phyloP scores from a whole-genome alignment of 2,329 filamentous ascomycete genomes.

The Emydomyces testavorans region DNA sequence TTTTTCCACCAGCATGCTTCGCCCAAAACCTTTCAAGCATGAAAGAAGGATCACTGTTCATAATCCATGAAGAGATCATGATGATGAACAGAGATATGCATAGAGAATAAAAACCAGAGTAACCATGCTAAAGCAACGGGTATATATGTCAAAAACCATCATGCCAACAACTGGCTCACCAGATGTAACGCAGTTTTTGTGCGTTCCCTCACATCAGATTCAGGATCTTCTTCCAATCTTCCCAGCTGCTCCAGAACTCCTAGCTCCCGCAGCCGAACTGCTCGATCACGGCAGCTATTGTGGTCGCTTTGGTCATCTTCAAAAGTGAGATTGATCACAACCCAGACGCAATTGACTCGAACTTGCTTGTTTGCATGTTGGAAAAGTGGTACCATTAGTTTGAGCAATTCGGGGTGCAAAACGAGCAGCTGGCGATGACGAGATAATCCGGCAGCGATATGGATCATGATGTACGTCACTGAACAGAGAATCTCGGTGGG shows the following conservation, averaged over 20 bases:
- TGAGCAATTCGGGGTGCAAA: conserved; percentile 63
- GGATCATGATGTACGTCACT: conserved; percentile 71
- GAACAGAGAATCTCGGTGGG: conserved; percentile 59
- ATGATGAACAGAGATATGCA: background rate
- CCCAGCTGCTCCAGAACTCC: conserved; percentile 59
- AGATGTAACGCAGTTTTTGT: conserved; percentile 69
- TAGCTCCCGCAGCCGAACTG: conserved; percentile 55
- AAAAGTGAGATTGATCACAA: conserved; percentile 77
- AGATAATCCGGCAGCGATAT: conserved; percentile 72
- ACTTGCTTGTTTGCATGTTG: conserved; percentile 61
- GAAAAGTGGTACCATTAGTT: conserved; percentile 61
- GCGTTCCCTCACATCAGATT: conserved; percentile 72
- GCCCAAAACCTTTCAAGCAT: background rate
- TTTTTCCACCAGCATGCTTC: background rate
- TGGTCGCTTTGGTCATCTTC: conserved; percentile 62
- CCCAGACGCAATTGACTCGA: conserved; percentile 66
- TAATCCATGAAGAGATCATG: background rate
- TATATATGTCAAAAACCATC: background rate
- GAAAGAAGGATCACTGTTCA: background rate
- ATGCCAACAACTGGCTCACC: conserved; percentile 37
- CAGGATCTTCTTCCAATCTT: conserved; percentile 53
- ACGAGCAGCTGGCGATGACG: conserved; percentile 68
- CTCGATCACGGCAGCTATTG: conserved; percentile 54
- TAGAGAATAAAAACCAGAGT: background rate
- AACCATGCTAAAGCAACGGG: background rate